Conservation (phyloP, 768 basidiomycete species). For the Myochromella boudieri region DNA sequence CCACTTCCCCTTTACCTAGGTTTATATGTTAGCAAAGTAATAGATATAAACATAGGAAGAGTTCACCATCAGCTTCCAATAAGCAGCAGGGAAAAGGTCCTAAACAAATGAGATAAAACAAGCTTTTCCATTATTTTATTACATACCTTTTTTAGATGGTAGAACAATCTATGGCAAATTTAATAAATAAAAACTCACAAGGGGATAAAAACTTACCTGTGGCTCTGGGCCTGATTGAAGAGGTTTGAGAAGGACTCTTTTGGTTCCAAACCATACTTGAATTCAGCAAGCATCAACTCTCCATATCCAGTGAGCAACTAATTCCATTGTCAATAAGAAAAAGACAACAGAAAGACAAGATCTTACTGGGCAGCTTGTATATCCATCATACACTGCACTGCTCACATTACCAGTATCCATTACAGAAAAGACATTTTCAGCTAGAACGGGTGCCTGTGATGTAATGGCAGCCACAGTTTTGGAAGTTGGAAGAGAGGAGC, state of each 20-base stretch:
- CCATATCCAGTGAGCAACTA: constrained; percentile 83
- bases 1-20: constrained; percentile 47
- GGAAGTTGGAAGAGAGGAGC: constrained; percentile 87
- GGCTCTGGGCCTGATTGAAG: constrained; percentile 75
- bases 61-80: constrained; percentile 74
- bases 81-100: constrained; percentile 72
- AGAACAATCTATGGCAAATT: constrained; percentile 58
- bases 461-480: constrained; percentile 97
- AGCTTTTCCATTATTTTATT: constrained; percentile 1
- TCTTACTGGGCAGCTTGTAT: constrained; percentile 84
- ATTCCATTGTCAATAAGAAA: not conserved
- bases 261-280: constrained; percentile 88
- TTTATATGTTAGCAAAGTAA: not conserved
- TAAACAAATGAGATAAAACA: constrained; percentile 18
- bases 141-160: constrained; percentile 80
- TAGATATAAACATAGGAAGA: constrained; percentile 10
- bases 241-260: constrained; percentile 78
- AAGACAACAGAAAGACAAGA: constrained; percentile 6
- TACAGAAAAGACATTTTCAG: constrained; percentile 81
- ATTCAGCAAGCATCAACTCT: constrained; percentile 85
- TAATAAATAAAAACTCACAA: not conserved
- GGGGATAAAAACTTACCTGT: constrained; percentile 47
- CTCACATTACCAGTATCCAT: constrained; percentile 72
- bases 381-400: constrained; percentile 79
- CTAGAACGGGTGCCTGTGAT: constrained; percentile 85